Conservation (phyloP, 1,284 basidiomycete genomes). For the Ustilago tritici region DNA sequence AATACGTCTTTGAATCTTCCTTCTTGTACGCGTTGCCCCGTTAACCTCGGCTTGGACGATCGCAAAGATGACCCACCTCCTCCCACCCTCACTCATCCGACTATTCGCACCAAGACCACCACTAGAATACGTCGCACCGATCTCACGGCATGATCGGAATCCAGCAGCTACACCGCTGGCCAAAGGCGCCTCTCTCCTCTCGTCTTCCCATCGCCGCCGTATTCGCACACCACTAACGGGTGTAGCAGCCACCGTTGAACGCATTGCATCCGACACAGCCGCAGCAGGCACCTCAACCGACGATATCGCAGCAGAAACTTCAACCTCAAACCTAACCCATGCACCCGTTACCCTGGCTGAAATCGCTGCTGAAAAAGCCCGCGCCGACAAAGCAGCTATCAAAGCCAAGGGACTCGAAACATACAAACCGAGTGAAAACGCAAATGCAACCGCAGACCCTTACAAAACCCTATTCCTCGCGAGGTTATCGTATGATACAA, state of each 20-base stretch:
- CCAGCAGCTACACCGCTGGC: constrained; percentile 39
- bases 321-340: constrained; percentile 30
- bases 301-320: constrained; percentile 30
- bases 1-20: no score
- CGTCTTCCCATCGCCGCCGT: constrained; percentile 17
- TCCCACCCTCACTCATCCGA: constrained; percentile 65
- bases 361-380: constrained; percentile 47
- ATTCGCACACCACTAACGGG: constrained; percentile 56
- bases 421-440: constrained; percentile 88
- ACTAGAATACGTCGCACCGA: constrained; percentile 51
- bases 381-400: constrained; percentile 26
- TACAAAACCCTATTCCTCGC: constrained; percentile 99
- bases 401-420: constrained; percentile 27
- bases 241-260: constrained; percentile 60
- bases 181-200: constrained; percentile 25
- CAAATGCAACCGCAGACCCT: constrained; percentile 94
- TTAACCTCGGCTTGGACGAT: not conserved
- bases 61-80: constrained; percentile 63
- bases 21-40: no score
- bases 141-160: constrained; percentile 49
- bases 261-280: constrained; percentile 58
- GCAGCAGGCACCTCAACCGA: constrained; percentile 62
- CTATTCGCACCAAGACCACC: constrained; percentile 65
- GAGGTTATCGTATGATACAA: constrained; percentile 85
- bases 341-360: constrained; percentile 56